Evolutionary conservation across 305 asterid species (phyloP).

Genomic region (Fraxinus baroniana): DNA sequence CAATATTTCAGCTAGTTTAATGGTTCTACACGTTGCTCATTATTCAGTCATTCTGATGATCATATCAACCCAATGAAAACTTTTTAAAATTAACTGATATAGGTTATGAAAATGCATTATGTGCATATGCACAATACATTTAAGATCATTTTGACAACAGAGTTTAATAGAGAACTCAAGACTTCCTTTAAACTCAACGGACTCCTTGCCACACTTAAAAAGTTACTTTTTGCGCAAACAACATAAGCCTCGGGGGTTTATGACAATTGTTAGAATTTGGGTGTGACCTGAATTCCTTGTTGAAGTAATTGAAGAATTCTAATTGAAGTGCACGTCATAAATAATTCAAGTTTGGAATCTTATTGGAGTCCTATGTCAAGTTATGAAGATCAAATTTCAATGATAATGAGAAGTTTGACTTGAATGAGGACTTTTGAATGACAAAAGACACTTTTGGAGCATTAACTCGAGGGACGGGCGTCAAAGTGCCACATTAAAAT

Average conservation of each 20-base stretch:
- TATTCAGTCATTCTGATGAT: neutral
- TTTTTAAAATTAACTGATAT: neutral
- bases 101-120: neutral
- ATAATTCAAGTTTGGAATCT: too few relatives aligned
- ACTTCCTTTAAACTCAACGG: neutral
- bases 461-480: too few relatives aligned
- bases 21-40: neutral
- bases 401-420: too few relatives aligned
- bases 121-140: neutral
- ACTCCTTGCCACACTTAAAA: neutral
- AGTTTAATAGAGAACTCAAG: neutral
- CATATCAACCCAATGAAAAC: neutral
- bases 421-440: too few relatives aligned
- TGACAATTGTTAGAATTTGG: neutral
- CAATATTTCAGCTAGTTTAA: neutral
- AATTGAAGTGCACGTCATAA: too few relatives aligned
- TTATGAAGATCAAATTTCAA: too few relatives aligned
- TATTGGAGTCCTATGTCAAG: too few relatives aligned
- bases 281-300: too few relatives aligned
- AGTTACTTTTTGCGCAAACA: neutral
- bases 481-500: too few relatives aligned
- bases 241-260: neutral
- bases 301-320: too few relatives aligned
- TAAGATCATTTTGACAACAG: neutral
- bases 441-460: too few relatives aligned